Percentiles rank a stretch among this genome's conserved stretches.
Evolutionary conservation across 225 moss, liverwort and hornwort species (phyloP).

Genomic region (Sphagnum tenellum): DNA sequence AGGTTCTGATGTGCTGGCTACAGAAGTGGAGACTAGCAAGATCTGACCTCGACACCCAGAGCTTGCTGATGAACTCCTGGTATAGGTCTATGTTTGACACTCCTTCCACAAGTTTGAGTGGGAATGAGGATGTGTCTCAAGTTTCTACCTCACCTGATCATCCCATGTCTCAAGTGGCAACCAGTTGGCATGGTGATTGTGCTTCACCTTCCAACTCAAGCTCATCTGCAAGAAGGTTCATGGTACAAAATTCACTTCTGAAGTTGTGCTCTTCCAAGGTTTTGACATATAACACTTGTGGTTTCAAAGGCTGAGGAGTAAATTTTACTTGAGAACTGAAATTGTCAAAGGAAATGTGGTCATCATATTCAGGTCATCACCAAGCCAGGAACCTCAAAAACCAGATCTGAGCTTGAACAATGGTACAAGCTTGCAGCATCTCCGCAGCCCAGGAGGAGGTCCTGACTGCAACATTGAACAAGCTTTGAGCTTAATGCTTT

Average conservation of each 20-base stretch:
- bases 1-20: constrained; percentile 1
- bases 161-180: constrained; percentile 4
- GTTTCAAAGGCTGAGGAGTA: no score
- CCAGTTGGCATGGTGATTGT: constrained; percentile 1
- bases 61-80: constrained; percentile 1
- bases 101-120: constrained; percentile 38
- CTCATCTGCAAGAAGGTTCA: constrained; percentile 21
- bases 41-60: not conserved
- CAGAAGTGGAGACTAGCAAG: constrained; percentile 9
- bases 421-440: not conserved
- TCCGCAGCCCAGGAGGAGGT: not conserved
- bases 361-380: no score
- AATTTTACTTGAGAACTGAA: no score
- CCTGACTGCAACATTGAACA: constrained; percentile 17
- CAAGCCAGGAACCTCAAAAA: no score
- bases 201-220: constrained; percentile 26
- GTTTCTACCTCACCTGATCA: constrained; percentile 18
- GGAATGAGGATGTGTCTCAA: constrained; percentile 22
- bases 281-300: no score
- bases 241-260: no score
- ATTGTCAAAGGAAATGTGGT: no score
- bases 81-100: constrained; percentile 19
- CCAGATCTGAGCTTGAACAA: no score
- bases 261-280: no score
- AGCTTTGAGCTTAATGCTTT: constrained; percentile 10